Evolutionary conservation across 495 filamentous ascomycete species (phyloP).

Genomic region (Penicillium cosmopolitanum): DNA sequence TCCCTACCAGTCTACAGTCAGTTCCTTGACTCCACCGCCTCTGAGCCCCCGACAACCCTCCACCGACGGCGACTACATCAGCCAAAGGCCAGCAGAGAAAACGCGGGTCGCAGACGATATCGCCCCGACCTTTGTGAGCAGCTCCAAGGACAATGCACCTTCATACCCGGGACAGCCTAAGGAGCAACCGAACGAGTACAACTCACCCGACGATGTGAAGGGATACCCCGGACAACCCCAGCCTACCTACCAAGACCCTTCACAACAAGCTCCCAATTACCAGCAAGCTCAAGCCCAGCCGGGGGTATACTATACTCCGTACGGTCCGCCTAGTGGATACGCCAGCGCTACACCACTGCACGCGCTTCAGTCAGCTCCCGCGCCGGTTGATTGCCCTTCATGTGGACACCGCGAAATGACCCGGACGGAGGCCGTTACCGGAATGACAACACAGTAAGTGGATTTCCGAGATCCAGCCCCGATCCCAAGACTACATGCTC

Average conservation of each 20-base stretch:
- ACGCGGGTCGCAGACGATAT: slow-evolving; percentile 5
- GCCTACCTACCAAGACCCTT: background rate
- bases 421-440: slow-evolving; percentile 37
- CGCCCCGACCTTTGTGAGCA: slow-evolving; percentile 3
- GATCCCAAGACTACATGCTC: background rate
- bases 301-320: slow-evolving; percentile 23
- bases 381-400: slow-evolving; percentile 54
- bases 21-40: background rate
- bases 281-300: slow-evolving; percentile 11
- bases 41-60: background rate
- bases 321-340: slow-evolving; percentile 34
- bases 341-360: slow-evolving; percentile 33
- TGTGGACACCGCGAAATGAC: slow-evolving; percentile 55
- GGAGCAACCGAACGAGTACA: background rate
- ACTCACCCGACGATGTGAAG: slow-evolving; percentile 15
- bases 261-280: slow-evolving; percentile 7
- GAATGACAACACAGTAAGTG: slow-evolving; percentile 56
- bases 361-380: slow-evolving; percentile 37
- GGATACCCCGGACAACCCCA: slow-evolving; percentile 25
- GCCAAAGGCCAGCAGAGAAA: slow-evolving; percentile 6
- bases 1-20: background rate
- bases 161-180: slow-evolving; percentile 14
- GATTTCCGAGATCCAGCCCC: background rate
- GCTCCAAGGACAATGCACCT: background rate
- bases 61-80: background rate